A percentile compares a stretch with the other conserved stretches of the same genome.
These are phyloP conservation scores for Oryza nivara DNA, from an alignment of 176 grass and related monocot genomes.

Conservation along the genomic window DNA sequence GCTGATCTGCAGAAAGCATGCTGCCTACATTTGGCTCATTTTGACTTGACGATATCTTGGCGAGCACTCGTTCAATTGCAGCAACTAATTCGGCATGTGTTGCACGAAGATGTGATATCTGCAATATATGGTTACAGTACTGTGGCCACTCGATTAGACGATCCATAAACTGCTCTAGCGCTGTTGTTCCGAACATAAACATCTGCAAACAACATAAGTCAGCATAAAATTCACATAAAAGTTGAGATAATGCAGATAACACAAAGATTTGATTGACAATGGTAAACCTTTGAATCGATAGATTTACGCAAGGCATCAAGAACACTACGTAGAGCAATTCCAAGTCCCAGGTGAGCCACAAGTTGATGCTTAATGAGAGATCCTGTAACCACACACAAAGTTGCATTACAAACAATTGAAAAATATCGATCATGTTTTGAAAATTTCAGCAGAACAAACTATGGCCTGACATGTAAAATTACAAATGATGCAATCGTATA, in stretches of 20 bases:
- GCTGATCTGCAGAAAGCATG: constrained; percentile 68
- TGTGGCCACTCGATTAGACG: constrained; percentile 90
- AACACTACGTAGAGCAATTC: constrained; percentile 85
- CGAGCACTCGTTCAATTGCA: constrained; percentile 77
- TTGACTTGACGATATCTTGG: constrained; percentile 91
- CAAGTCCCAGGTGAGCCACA: constrained; percentile 73
- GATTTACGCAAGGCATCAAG: constrained; percentile 94
- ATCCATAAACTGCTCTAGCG: constrained; percentile 92
- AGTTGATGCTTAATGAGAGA: constrained; percentile 94
- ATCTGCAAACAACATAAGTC: constrained; percentile 66
- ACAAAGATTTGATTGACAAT: constrained; percentile 27
- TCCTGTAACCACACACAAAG: constrained; percentile 53
- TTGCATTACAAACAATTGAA: constrained; percentile 29
- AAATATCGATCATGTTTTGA: constrained; percentile 16
- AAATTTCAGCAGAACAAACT: not conserved
- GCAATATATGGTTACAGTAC: constrained; percentile 97
- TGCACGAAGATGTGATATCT: constrained; percentile 97
- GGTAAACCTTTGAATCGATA: constrained; percentile 89
- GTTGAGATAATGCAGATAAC: constrained; percentile 7
- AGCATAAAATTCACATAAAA: constrained; percentile 35
- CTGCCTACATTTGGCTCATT: constrained; percentile 64
- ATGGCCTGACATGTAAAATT: not conserved
- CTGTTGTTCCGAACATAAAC: constrained; percentile 94
- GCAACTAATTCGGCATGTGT: constrained; percentile 83
- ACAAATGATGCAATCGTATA: constrained; percentile 2